Evolutionary conservation across 2,329 filamentous ascomycete species (phyloP), one percentile per base, ranked within the genome.

Genomic region (Dactylellina parvicollis): DNA sequence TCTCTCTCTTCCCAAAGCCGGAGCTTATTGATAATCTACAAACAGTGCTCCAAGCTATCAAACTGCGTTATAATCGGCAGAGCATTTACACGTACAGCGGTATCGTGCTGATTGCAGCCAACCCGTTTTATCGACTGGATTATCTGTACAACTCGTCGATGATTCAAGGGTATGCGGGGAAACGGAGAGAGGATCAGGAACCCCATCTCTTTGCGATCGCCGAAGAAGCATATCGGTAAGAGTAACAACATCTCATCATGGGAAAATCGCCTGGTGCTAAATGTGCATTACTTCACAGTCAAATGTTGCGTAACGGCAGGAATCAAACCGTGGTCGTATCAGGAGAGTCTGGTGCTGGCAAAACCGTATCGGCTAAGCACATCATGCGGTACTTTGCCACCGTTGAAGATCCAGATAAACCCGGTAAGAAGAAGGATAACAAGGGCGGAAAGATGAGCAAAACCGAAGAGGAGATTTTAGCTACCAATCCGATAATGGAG

Each of bases 351-450:
- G 95, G 95, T 86, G 95, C 95, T 76, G 95, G 95, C 79, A 99
- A 99, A 84, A 99, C 95, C 3, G 95, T 99, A 81, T 98, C 94
- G 82, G 95, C 95, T 78, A 99, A 99, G 84, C 98, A 99, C 83
- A 98, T 99, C 81, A 99, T 99, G 95, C 89, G 95, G 79, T 99
- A 99, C 84, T 99, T 99, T 82, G 95, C 95, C 75, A 99, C 95
- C 44, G 89, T 95, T 86, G 95, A 97, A 82, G 90, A 93, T 5
- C 92, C 95, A 64, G 92, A 96, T 78, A 91, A 93, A 80, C 90
- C 92, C 14, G 89, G 90, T 52, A 89, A 88, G 75, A 89, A 91
- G 78, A 77, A 75, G 71, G 61, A 74, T 28, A 85, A 85, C 61
- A 95, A 92, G 82, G 91, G 92, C 74, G 90, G 91, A 69, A 80